Base-by-base conservation (phyloP, 495 filamentous ascomycete genomes). In the Trichoderma parareesei region DNA sequence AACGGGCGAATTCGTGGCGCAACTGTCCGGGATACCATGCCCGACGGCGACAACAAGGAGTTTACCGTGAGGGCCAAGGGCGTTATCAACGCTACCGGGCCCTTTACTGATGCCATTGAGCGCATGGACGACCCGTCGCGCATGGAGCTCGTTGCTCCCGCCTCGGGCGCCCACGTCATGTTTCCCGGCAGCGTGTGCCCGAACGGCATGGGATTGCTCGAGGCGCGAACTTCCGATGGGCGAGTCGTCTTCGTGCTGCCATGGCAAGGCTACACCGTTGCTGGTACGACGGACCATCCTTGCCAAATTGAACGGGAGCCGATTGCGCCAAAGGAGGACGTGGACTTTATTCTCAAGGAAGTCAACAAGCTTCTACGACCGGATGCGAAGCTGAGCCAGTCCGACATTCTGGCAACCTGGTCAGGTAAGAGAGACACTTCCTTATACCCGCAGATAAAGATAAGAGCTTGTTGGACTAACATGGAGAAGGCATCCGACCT, bases 161-260 rank as follows among this genome's bases (percentile, higher is more conserved):
- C 84, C 70, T 88, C 88, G 37, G 89, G 89, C 68, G 88, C 90
- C 62, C 89, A 92, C 74, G 81, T 92, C 61, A 87, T 92, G 63
- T 81, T 92, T n/a, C 89, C 89, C 35, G 89, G 89, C 33, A 91
- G 89, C 76, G 90, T 85, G 76, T 87, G 85, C 62, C 89, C 89
- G 38, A 79, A 85, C 3, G 81, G 89, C 68, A 92, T 92, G 89
- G 89, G 89, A 62, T 77, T 92, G 44, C 90, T 92, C 69, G 89
- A 92, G 68, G 88, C 89, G 0, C 80, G 78, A 20, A 91, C 89
- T 0, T 91, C 88, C 0, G 89, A 92, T 69, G 89, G 89, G 20
- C 84, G 89, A 70, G 89, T 92, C 14, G 90, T 92, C 66, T 92
- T 92, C 82, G 91, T 92, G 80, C 81, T 92, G 55, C 89, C 89